These are phyloP conservation scores for Eimeria falciformis DNA, from an alignment of 169 alveolate genomes.

Conservation along the genomic window DNA sequence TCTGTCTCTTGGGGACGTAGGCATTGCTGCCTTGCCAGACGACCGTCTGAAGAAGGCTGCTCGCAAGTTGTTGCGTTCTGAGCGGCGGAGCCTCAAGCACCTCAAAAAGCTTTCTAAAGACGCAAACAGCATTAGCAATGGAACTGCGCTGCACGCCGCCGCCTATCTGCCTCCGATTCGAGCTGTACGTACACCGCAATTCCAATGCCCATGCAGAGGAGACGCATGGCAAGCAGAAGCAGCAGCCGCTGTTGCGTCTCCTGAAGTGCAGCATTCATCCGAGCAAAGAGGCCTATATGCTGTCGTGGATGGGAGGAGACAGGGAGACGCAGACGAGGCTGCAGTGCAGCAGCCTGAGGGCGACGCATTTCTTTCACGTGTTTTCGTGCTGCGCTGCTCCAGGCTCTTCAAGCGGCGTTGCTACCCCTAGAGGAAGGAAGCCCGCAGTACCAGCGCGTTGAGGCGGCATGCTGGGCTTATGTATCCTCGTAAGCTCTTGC, in stretches of 20 bases:
- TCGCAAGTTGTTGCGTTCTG: constrained; percentile 22
- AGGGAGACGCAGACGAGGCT: no score
- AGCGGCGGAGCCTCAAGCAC: neutral
- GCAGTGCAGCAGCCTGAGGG: no score
- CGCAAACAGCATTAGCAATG: neutral
- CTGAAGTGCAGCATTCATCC: no score
- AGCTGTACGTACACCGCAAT: constrained; percentile 55
- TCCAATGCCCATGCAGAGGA: no score
- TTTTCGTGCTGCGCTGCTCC: neutral
- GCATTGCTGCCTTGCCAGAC: neutral
- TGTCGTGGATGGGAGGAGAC: no score
- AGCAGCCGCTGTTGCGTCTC: neutral
- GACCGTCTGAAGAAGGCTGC: constrained; percentile 9
- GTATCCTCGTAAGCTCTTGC: constrained; percentile 33
- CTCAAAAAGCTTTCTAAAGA: constrained; percentile 4
- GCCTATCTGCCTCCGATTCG: constrained; percentile 7
- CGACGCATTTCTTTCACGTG: neutral
- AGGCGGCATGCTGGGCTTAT: constrained; percentile 33
- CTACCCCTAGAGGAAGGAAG: neutral
- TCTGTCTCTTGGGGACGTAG: neutral
- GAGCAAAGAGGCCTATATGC: no score
- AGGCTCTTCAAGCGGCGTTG: neutral
- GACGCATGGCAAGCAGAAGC: no score
- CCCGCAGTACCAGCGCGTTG: constrained; percentile 19
- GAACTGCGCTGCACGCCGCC: neutral